These are phyloP conservation scores for Pistacia integerrima DNA, from an alignment of 345 rosid genomes.

Conservation along the genomic window DNA sequence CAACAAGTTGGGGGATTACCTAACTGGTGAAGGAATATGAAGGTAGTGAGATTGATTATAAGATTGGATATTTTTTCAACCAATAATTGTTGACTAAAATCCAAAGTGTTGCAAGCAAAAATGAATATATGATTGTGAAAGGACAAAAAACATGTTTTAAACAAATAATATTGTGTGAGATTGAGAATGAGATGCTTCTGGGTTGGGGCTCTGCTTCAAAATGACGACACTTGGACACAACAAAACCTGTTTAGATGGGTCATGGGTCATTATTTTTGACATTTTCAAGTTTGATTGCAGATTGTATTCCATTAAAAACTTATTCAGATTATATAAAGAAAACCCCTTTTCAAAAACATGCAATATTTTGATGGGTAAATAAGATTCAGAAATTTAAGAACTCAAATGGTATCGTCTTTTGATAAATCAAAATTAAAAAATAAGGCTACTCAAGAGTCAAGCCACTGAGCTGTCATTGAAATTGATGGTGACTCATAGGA, in stretches of 20 bases:
- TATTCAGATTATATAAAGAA: no score
- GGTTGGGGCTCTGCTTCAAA: no score
- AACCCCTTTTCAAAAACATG: no score
- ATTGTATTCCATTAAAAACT: no score
- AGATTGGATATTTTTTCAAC: conserved; percentile 14
- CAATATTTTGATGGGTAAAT: no score
- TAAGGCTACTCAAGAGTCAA: background rate
- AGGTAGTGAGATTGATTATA: background rate
- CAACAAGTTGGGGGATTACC: background rate
- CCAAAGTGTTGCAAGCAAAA: background rate
- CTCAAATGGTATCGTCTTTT: no score
- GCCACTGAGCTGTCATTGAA: background rate
- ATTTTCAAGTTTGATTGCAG: no score
- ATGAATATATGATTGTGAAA: conserved; percentile 3
- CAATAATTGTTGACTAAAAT: conserved; percentile 3
- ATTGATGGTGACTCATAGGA: background rate
- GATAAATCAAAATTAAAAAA: no score
- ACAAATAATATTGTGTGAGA: background rate
- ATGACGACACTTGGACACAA: no score
- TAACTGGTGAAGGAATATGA: background rate
- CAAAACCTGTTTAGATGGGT: no score
- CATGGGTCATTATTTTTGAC: no score
- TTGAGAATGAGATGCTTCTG: background rate
- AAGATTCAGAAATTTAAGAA: no score
- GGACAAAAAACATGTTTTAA: conserved; percentile 6